These are phyloP conservation scores for Cyclocybe cylindracea DNA, from an alignment of 768 basidiomycete genomes.

Conservation along the genomic window DNA sequence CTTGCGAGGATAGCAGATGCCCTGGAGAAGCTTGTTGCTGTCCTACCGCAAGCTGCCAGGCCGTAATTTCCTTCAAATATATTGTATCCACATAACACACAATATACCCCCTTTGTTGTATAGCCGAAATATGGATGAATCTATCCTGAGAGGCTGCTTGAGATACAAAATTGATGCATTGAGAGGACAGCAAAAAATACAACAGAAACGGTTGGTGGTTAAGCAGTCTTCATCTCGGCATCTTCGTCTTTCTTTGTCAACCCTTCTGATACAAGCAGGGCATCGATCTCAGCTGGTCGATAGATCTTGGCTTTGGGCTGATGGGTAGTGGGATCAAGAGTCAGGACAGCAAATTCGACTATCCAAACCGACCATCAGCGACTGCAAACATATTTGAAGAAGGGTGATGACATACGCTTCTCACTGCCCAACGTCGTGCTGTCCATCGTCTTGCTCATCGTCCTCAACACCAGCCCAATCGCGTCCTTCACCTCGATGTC, in stretches of 20 bases:
- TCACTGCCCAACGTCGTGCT: constrained; percentile 95
- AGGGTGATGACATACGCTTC: constrained; percentile 65
- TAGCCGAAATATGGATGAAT: too few relatives aligned
- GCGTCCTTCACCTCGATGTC: constrained; percentile 90
- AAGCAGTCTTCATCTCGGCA: constrained; percentile 68
- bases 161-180: not conserved
- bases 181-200: constrained; percentile 24
- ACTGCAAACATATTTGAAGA: constrained; percentile 6
- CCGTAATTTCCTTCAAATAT: too few relatives aligned
- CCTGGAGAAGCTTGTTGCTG: constrained; percentile 31
- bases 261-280: constrained; percentile 73
- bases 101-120: too few relatives aligned
- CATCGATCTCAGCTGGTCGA: constrained; percentile 85
- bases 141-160: too few relatives aligned
- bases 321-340: constrained; percentile 75
- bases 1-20: constrained; percentile 37
- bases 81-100: too few relatives aligned
- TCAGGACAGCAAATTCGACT: constrained; percentile 98
- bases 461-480: constrained; percentile 85
- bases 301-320: constrained; percentile 91
- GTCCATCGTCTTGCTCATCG: constrained; percentile 99
- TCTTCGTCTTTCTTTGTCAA: constrained; percentile 89
- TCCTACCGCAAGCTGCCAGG: too few relatives aligned
- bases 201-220: constrained; percentile 16
- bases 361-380: constrained; percentile 1